These are phyloP conservation scores for Solanum stenotomum DNA, from an alignment of 257 asterid species.

Conservation along the genomic window DNA sequence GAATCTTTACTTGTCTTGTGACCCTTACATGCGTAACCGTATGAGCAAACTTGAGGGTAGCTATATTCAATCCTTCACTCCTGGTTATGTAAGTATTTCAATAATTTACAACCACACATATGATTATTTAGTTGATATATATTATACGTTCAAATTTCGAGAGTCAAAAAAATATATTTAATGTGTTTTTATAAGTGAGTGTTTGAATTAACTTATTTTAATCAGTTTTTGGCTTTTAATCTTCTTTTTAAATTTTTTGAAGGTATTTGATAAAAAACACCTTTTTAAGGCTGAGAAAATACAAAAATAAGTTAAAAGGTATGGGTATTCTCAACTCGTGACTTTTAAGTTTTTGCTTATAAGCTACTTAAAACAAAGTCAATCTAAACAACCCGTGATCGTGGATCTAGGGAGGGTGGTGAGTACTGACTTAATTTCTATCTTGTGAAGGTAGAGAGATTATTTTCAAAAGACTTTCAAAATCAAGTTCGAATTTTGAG, in stretches of 20 bases:
- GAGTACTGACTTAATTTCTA: not conserved
- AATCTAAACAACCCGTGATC: too few relatives aligned
- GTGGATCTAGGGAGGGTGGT: fast-evolving
- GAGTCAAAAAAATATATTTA: not conserved
- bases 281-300: too few relatives aligned
- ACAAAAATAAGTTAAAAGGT: too few relatives aligned
- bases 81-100: slow-evolving; percentile 13
- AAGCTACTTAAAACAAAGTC: too few relatives aligned
- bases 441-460: too few relatives aligned
- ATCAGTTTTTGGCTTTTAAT: not conserved
- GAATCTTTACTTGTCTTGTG: slow-evolving; percentile 35
- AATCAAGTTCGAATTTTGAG: not conserved
- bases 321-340: not conserved
- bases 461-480: too few relatives aligned
- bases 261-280: too few relatives aligned
- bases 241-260: too few relatives aligned
- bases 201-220: too few relatives aligned
- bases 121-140: too few relatives aligned
- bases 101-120: not conserved
- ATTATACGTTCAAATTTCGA: too few relatives aligned
- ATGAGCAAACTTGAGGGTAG: slow-evolving; percentile 12
- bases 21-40: slow-evolving; percentile 30
- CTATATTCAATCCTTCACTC: slow-evolving; percentile 2
- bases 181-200: not conserved
- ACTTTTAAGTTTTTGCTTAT: not conserved